Evolutionary conservation across 2,329 filamentous ascomycete species (phyloP).

Genomic region (Talaromyces piceae): DNA sequence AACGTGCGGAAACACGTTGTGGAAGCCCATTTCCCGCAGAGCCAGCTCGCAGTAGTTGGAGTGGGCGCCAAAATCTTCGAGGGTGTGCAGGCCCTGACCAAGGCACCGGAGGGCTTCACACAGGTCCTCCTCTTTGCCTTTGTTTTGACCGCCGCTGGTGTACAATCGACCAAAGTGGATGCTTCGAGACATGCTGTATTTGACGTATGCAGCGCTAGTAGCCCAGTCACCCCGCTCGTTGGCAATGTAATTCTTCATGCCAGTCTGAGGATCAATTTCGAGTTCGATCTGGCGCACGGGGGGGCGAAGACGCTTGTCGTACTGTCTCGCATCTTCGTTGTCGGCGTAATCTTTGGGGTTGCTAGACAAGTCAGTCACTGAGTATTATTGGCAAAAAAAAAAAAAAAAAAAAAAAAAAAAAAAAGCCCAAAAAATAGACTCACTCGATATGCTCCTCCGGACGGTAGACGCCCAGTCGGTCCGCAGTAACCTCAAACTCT

Average conservation of each 20-base stretch:
- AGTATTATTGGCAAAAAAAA: too few species aligned
- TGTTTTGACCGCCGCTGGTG: constrained; percentile 54
- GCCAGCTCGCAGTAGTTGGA: constrained; percentile 78
- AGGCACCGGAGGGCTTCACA: constrained; percentile 71
- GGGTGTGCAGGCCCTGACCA: constrained; percentile 67
- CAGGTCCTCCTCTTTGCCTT: constrained; percentile 67
- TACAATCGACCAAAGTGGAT: constrained; percentile 74
- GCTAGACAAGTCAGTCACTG: constrained; percentile 20
- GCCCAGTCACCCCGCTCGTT: constrained; percentile 84
- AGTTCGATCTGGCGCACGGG: constrained; percentile 67
- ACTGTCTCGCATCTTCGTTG: constrained; percentile 70
- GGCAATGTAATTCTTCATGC: constrained; percentile 99
- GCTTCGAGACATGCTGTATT: constrained; percentile 63
- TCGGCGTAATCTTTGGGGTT: constrained; percentile 84
- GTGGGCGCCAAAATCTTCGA: constrained; percentile 74
- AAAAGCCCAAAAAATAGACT: constrained; percentile 9
- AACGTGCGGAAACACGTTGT: constrained; percentile 65
- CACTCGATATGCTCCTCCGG: constrained; percentile 56
- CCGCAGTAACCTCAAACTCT: constrained; percentile 76
- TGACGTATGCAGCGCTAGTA: constrained; percentile 79
- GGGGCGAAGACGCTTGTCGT: constrained; percentile 69
- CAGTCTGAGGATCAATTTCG: constrained; percentile 65
- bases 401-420: constrained; percentile 31
- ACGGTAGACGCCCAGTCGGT: constrained; percentile 71
- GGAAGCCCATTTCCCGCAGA: constrained; percentile 63